Percentiles rank a stretch among this genome's conserved stretches.
phyloP scores from a whole-genome alignment of 2,329 filamentous ascomycete species.

The Xylariaceae sp. region DNA sequence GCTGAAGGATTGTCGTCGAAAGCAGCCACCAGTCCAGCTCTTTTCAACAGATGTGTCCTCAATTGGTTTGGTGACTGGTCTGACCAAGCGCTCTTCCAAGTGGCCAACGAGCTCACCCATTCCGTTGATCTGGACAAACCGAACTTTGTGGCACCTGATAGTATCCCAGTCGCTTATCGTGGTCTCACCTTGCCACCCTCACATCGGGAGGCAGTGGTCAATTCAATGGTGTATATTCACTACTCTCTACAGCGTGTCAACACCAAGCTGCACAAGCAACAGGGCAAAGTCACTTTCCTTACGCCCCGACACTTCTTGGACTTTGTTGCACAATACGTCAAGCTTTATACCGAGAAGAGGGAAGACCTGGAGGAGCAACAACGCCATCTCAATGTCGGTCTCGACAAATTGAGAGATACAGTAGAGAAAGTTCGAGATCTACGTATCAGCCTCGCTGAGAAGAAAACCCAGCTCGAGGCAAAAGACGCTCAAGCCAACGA shows the following conservation, averaged over 20 bases:
- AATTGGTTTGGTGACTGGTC: constrained; percentile 99
- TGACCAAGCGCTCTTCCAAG: constrained; percentile 97
- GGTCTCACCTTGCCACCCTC: constrained; percentile 79
- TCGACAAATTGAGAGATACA: constrained; percentile 95
- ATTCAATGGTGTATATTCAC: constrained; percentile 98
- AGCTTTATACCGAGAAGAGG: constrained; percentile 95
- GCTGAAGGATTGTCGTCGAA: constrained; percentile 93
- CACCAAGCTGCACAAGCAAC: constrained; percentile 79
- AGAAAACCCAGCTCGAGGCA: constrained; percentile 86
- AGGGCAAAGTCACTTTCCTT: constrained; percentile 87
- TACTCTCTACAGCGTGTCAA: constrained; percentile 93
- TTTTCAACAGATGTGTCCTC: constrained; percentile 99
- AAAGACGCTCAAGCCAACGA: constrained; percentile 96
- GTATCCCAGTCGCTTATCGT: constrained; percentile 87
- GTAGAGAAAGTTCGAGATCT: constrained; percentile 96
- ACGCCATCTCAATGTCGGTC: constrained; percentile 93
- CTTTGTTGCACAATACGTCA: constrained; percentile 96
- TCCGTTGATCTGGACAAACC: constrained; percentile 91
- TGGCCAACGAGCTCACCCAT: constrained; percentile 90
- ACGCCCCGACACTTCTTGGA: constrained; percentile 97
- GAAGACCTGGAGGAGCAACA: constrained; percentile 98
- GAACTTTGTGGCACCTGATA: constrained; percentile 82
- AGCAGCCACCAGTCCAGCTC: constrained; percentile 91
- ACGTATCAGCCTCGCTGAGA: constrained; percentile 83
- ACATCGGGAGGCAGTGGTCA: constrained; percentile 88